A percentile compares a stretch with the other conserved stretches of the same genome.
phyloP scores from a whole-genome alignment of 306 rosid species.

The Cucurbita pepo region DNA sequence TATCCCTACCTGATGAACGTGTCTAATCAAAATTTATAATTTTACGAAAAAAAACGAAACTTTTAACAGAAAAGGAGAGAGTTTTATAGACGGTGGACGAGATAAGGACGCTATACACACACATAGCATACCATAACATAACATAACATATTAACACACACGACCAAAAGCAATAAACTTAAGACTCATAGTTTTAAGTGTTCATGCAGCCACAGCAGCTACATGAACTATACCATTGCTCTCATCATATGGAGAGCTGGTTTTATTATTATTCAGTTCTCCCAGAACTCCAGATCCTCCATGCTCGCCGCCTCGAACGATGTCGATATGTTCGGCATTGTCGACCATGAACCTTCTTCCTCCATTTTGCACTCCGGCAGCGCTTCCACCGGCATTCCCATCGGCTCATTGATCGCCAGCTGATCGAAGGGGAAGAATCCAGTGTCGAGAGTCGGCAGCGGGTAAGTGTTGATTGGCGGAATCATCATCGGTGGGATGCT shows the following conservation, averaged over 20 bases:
- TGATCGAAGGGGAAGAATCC: background rate
- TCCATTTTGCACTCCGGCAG: background rate
- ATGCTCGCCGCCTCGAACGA: background rate
- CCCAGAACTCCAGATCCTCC: background rate
- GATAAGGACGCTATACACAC: too few relatives aligned
- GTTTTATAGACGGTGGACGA: too few relatives aligned
- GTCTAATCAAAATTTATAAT: too few relatives aligned
- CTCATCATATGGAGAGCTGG: background rate
- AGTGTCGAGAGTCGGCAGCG: background rate
- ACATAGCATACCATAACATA: too few relatives aligned
- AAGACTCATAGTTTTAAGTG: background rate
- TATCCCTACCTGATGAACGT: too few relatives aligned
- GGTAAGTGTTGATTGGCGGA: background rate
- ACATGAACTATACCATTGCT: background rate
- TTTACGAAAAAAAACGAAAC: too few relatives aligned
- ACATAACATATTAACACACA: too few relatives aligned
- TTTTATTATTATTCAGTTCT: background rate
- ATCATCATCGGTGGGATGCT: background rate
- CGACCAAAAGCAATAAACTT: background rate
- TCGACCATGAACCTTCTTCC: background rate
- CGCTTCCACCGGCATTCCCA: background rate
- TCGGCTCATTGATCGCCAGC: background rate
- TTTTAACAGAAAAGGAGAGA: too few relatives aligned
- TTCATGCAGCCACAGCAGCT: background rate
- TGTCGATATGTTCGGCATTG: background rate